Conservation (phyloP, 108 stramenopile genomes). For the Tribonema minus region DNA sequence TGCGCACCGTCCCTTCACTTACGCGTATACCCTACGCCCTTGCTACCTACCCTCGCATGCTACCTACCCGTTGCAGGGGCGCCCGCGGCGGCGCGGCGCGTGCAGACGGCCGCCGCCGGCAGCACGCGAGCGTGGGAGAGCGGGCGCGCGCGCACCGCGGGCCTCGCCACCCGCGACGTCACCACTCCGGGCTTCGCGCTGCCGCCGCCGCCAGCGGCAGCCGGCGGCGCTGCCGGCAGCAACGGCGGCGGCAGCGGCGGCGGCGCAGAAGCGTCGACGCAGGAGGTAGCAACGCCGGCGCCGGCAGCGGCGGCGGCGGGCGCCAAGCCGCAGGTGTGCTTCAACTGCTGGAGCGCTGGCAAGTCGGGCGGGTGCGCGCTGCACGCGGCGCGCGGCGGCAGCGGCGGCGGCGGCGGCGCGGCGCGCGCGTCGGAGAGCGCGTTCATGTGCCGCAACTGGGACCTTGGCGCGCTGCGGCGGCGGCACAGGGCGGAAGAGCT, state of each 20-base stretch:
- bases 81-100: too few species aligned
- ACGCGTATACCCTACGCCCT: too few species aligned
- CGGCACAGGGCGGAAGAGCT: constrained; percentile 69
- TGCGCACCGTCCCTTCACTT: too few species aligned
- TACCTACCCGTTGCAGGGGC: too few species aligned
- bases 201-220: neutral
- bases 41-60: too few species aligned
- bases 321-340: constrained; percentile 53
- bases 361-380: constrained; percentile 52
- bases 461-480: constrained; percentile 59
- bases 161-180: constrained; percentile 55
- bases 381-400: constrained; percentile 19
- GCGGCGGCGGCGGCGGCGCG: neutral
- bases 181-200: constrained; percentile 56
- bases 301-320: neutral
- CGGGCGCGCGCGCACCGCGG: constrained; percentile 1
- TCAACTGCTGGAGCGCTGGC: constrained; percentile 72
- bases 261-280: neutral
- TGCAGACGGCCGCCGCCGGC: neutral
- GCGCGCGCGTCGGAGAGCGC: constrained; percentile 8
- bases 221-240: neutral
- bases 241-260: neutral
- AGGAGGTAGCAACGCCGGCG: neutral
- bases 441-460: constrained; percentile 70
- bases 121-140: neutral